Evolutionary conservation across 495 filamentous ascomycete species (phyloP), one percentile per base, ranked within the genome.

Genomic region (Penicillium pulvis): DNA sequence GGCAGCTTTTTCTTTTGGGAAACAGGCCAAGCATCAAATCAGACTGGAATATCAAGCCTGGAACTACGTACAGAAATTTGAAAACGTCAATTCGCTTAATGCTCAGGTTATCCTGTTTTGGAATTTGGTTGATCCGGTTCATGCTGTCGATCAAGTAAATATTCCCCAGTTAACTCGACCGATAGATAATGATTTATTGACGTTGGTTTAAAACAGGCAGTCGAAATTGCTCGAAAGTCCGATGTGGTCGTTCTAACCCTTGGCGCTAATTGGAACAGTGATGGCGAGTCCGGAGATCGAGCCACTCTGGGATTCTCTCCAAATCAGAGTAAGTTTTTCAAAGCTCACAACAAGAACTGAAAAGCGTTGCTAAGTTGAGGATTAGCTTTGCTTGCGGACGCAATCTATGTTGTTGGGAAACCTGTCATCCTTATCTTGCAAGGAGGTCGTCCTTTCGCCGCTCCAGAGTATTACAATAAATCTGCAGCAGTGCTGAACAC

Each of bases 31-130:
- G 3, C 73, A 79, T 56, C 62, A 70, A 8, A 62, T 80, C 30
- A 69, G 75, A 24, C 69, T 80, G 42, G 76, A 78, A 51, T 79
- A 75, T 44, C 77, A 79, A 45, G 69, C 76, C 8, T 80, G 67
- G 65, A 78, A 79, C 47, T 60, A 71, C n/a, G 67, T 73, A 31
- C 71, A 75, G 31, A 75, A 73, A 35, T 60, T 66, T 8, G 74
- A 66, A 46, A 79, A 79, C 45, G 57, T 69, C 6, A 69, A 73
- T 36, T 77, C 75, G 1, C 62, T 80, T 24, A 80, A 79, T 49
- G 71, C 77, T 0, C 71, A 78, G 52, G 63, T 80, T 7, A 51
- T 76, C 12, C 51, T 80, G 0, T 80, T 79, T 46, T 80, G 75
- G 76, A 79, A 79, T 59, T 66, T 81, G 17, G 72, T 80, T 19